Base-by-base conservation (phyloP, 208 protist genomes). In the Endotrypanum monterogeii region DNA sequence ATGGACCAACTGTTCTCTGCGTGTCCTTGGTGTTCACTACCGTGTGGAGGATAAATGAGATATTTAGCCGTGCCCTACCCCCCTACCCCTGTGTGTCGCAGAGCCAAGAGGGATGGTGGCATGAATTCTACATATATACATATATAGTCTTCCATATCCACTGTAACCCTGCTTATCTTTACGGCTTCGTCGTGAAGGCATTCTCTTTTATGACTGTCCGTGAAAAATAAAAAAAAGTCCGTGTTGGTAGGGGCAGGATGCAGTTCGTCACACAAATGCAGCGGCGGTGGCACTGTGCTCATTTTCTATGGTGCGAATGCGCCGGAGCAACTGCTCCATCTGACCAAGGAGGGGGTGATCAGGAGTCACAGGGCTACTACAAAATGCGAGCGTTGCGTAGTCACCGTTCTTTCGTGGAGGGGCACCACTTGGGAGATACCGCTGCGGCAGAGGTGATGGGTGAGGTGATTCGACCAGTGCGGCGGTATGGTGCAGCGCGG, bases 271-370 rank as follows among this genome's bases (percentile, higher is more conserved):
- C 67, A 28, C 9, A 28, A 46, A 30, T 63, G 23, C 6, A 37
- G 56, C 20, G 67, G n/a, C 71, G 39, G 37, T 35, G 32, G 70
- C 16, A 5, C 54, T 25, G 41, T 76, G 73, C 11, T 51, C 58
- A 6, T 30, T 66, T 37, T 81, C 76, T 41, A 72, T 67, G 35
- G 20, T 52, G 46, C 76, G 76, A 9, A 81, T 63, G 7, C 76
- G 76, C 11, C 51, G 14, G 23, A 76, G 71, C 57, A 81, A 54
- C 28, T 32, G 65, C 66, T 81, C 76, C 76, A 81, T 81, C 46
- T 73, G 70, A 25, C 76, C 61, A 6, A 81, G 51, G 28, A 81
- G 56, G 7, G 51, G 76, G 11, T 72, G 18, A 46, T 69, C 8
- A 25, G 63, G 9, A 23, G 11, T 9, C 7, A 35, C 2, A 58